These are phyloP conservation scores for Eucalyptus viminalis DNA, from an alignment of 345 rosid genomes.

Conservation along the genomic window DNA sequence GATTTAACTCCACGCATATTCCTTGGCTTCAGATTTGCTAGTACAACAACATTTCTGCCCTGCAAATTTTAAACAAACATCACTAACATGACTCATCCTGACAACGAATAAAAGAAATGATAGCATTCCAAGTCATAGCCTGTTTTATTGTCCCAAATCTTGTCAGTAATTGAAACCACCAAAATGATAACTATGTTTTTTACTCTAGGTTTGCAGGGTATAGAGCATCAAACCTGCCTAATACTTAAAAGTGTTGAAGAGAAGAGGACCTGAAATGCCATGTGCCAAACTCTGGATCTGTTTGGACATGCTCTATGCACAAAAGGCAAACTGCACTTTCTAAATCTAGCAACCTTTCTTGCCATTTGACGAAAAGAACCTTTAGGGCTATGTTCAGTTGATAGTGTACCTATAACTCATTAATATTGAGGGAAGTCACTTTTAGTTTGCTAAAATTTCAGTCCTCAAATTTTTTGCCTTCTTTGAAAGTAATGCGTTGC, in stretches of 20 bases:
- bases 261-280: not conserved
- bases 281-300: not conserved
- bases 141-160: not conserved
- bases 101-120: not conserved
- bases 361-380: not conserved
- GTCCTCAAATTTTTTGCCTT: not conserved
- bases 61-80: not conserved
- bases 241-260: not conserved
- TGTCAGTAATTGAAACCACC: not conserved
- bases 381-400: not conserved
- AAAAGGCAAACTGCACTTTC: not conserved
- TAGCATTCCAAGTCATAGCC: not conserved
- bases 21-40: conserved; percentile 83
- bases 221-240: not conserved
- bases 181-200: not conserved
- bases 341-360: not conserved
- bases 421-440: not conserved
- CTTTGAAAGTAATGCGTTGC: not conserved
- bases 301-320: not conserved
- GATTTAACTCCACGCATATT: conserved; percentile 97
- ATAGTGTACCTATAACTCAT: not conserved
- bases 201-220: not conserved
- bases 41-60: conserved; percentile 68
- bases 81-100: not conserved
- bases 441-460: not conserved